These are phyloP conservation scores for Aciculosporium take DNA, from an alignment of 2,329 filamentous ascomycete species.

Conservation along the genomic window DNA sequence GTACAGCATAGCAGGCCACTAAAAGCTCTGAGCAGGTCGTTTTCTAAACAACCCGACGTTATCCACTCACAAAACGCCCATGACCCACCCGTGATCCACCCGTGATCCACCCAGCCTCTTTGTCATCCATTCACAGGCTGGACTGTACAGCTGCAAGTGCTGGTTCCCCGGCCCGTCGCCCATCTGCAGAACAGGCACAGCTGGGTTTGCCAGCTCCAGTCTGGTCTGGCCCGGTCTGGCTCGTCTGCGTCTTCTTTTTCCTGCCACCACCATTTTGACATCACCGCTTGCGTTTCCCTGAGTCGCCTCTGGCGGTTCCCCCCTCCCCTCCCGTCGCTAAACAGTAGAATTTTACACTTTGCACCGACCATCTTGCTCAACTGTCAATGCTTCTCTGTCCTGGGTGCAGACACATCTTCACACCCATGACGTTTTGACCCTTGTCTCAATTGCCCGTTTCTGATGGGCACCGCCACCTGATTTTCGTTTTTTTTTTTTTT, in stretches of 20 bases:
- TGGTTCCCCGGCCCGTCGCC: neutral
- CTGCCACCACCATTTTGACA: constrained; percentile 20
- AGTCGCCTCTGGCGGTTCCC: neutral
- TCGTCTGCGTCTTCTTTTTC: constrained; percentile 6
- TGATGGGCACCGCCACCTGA: neutral
- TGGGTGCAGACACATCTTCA: constrained; percentile 1
- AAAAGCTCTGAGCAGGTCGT: no score
- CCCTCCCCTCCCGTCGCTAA: no score
- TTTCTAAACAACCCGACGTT: no score
- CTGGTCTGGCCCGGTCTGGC: neutral
- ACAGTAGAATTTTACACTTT: neutral
- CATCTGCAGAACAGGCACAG: no score
- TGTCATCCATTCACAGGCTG: neutral
- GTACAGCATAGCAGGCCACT: no score
- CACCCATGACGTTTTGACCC: constrained; percentile 1
- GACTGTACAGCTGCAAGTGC: no score
- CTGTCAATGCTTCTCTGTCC: neutral
- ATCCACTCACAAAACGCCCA: no score
- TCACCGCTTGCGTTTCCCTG: constrained; percentile 9
- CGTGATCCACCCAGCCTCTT: neutral
- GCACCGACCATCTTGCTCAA: neutral
- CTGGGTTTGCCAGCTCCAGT: neutral
- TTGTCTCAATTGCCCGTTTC: neutral
- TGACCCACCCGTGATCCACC: no score
- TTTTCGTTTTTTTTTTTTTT: no score